Conservation (phyloP, 1,139 yeast species). For the Blastobotrys petasosporus region DNA sequence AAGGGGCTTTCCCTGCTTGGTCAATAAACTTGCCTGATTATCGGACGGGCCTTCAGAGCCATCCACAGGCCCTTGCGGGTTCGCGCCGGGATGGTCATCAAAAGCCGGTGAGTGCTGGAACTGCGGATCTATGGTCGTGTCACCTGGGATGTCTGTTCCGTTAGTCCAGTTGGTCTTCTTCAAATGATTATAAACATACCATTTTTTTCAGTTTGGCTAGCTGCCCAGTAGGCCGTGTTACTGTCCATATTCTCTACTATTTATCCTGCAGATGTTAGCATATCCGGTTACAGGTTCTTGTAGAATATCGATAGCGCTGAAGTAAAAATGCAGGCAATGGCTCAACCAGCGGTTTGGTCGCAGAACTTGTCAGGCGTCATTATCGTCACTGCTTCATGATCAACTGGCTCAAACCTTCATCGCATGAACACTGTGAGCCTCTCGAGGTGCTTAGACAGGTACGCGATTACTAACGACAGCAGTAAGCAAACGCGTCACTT, state of each 20-base stretch:
- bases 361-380: too few relatives aligned
- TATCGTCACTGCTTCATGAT: too few relatives aligned
- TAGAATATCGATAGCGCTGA: too few relatives aligned
- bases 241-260: not conserved
- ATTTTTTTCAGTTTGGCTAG: not conserved
- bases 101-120: conserved; percentile 1
- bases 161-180: not conserved
- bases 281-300: too few relatives aligned
- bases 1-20: conserved; percentile 43
- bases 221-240: not conserved
- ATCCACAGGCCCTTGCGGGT: not conserved
- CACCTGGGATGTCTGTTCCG: not conserved
- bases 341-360: too few relatives aligned
- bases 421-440: too few relatives aligned
- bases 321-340: too few relatives aligned
- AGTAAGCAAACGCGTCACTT: too few relatives aligned
- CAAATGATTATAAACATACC: too few relatives aligned
- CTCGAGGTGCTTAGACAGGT: too few relatives aligned
- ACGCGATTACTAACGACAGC: too few relatives aligned
- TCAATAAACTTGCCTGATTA: conserved; percentile 5
- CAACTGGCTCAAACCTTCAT: too few relatives aligned
- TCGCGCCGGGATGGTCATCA: not conserved
- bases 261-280: not conserved
- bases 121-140: conserved; percentile 5
- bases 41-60: not conserved